Evolutionary conservation across 352 stramenopile species (phyloP), one percentile per base, ranked within the genome.

Genomic region (Globisporangium abappressorium): DNA sequence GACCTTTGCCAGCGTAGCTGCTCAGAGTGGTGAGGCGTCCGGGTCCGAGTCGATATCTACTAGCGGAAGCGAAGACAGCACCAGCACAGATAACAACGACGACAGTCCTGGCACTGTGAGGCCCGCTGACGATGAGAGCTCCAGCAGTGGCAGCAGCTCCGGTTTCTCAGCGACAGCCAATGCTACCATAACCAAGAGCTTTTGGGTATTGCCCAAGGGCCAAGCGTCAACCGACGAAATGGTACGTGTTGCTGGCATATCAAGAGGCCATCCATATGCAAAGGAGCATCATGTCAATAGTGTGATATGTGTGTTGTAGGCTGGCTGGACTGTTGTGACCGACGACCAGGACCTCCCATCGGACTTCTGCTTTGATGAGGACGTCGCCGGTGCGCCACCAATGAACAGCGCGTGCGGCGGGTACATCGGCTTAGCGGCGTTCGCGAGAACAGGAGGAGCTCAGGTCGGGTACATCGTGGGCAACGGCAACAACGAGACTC

Each of bases 391-490:
- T 4, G 24, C 51, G 33, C 51, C 24, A 24, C 51, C 51, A 4
- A 20, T 3, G 51, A 57, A 34, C 24, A 22, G 51, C 24, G 51
- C 24, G n/a, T 57, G 51, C 12, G 51, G 51, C 51, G 51, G 51
- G 14, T 57, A 57, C 51, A 57, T 57, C 8, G 51, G 51, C 24
- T 11, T 57, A 24, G 51, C 51, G 11, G 51, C 51, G 11, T 57
- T 51, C 43, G 43, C 5, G 43, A 57, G 12, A n/a, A 9, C 4
- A 57, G 51, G 12, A 22, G 22, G 15, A 55, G 8, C n/a, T 7
- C 51, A 57, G 20, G 51, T 57, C 51, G 51, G 51, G 24, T 57
- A 57, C 51, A 57, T 57, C 24, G 15, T 30, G 22, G 26, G 51
- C 26, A 20, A 22, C 1, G 11, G 24, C 26, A 20, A 8, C 24